Evolutionary conservation across 495 filamentous ascomycete genomes (phyloP), one percentile per base, ranked within the genome.

Genomic region (Penicillium paradoxum): DNA sequence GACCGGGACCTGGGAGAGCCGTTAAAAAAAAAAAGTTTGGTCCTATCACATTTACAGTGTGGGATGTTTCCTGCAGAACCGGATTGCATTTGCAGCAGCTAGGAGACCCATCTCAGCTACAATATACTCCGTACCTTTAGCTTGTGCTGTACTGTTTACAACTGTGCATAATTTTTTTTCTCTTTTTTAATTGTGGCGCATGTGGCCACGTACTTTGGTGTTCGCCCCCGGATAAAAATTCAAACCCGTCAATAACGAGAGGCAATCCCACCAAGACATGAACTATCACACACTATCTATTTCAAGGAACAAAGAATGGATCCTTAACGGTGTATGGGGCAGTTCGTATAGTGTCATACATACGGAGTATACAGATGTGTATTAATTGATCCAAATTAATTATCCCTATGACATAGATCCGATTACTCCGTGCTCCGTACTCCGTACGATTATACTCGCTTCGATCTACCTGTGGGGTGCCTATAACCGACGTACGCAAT

Each of bases 201-300:
- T 14, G n/a, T 48, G 45, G 45, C 46, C 22, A 49, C 46, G 46
- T 27, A 49, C 46, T 19, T 48, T 37, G 29, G 30, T 22, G 11
- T 47, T 47, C 13, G 19, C 45, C 30, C 18, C 45, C 19, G 29
- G 8, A 17, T 14, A 24, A 15, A 33, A n/a, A 8, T 2, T 14
- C 10, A n/a, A n/a, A n/a, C n/a, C n/a, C n/a, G n/a, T n/a, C n/a
- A n/a, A n/a, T n/a, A n/a, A n/a, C n/a, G n/a, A n/a, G n/a, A n/a
- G n/a, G n/a, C n/a, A n/a, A n/a, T n/a, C n/a, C n/a, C n/a, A n/a
- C n/a, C n/a, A n/a, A 22, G 19, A 37, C 15, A 17, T 45, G 25
- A 1, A 49, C 24, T 32, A 30, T 38, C 24, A 33, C 44, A 24
- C 5, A 32, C 13, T 36, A 19, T 36, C 32, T 46, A 46, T 46